Base-by-base conservation (phyloP, 352 stramenopile species). In the Phytophthora pseudosyringae region DNA sequence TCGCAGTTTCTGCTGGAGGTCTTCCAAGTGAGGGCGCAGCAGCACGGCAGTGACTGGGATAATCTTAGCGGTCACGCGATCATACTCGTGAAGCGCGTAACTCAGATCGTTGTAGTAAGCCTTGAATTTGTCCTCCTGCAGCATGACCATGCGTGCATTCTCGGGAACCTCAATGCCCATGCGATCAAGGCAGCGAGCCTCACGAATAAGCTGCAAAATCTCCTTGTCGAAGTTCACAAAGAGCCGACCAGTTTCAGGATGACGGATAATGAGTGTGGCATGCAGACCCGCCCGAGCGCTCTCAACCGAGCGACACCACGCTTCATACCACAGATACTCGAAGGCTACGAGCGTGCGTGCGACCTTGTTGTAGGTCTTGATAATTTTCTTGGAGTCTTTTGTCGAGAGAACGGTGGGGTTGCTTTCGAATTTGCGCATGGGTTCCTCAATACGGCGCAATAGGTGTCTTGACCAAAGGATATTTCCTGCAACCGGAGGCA, bases 141-240 rank as follows among this genome's bases (percentile, higher is more conserved):
- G 53, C 77, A 95, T 86, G 36, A 96, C 84, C 71, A 92, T 94
- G 15, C 83, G 81, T 15, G 87, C 87, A 25, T 89, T 91, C 50
- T 95, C 86, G 0, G 89, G 89, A 7, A 96, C 77, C 60, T 94
- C 82, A 38, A 95, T 91, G 0, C 81, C 82, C 80, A 96, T 94
- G 1, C 89, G 76, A 45, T 90, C 77, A 1, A 96, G 69, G 36
- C 89, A 96, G 11, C 92, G 92, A 7, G 86, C 88, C 51, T 97
- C 88, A 3, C 89, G 82, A 52, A 96, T 94, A 6, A 97, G 67
- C 66, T 97, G 89, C 9, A 96, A 60, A 56, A 96, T 93, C 41
- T 94, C 88, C 39, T 90, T 90, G 71, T 96, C 88, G 61, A 97
- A 97, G 47, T 97, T 96, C 5, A 97, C 89, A 65, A 87, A 94